phyloP scores from a whole-genome alignment of 495 filamentous ascomycete species.

The Penicillium desertorum region DNA sequence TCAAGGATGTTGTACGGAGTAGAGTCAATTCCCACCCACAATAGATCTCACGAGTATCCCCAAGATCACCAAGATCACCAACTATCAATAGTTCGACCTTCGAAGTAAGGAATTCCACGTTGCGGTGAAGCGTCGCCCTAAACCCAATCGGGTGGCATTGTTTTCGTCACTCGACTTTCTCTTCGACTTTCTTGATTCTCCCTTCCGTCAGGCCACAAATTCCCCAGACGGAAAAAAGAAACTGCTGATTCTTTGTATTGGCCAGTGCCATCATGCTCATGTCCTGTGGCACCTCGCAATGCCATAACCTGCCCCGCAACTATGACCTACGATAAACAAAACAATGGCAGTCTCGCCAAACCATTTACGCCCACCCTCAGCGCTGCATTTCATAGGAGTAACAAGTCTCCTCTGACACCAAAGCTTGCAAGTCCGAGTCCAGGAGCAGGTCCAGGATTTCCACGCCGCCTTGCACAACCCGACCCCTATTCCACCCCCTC shows the following conservation, averaged over 20 bases:
- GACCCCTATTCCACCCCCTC: conserved; percentile 36
- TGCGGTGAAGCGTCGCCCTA: conserved; percentile 34
- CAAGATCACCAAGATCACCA: not conserved
- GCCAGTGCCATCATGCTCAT: conserved; percentile 43
- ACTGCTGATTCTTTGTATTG: conserved; percentile 11
- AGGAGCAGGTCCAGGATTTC: conserved; percentile 23
- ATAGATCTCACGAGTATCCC: not conserved
- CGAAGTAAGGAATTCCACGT: conserved; percentile 24
- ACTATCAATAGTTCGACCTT: conserved; percentile 3
- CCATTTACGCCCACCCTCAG: conserved; percentile 52
- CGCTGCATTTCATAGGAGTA: conserved; percentile 43
- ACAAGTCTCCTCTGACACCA: conserved; percentile 49
- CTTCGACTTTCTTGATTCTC: conserved; percentile 12
- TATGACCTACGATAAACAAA: conserved; percentile 58
- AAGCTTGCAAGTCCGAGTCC: conserved; percentile 46
- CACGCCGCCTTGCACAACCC: conserved; percentile 40
- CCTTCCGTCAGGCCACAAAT: conserved; percentile 15
- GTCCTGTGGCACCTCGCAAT: conserved; percentile 38
- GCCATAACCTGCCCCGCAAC: conserved; percentile 42
- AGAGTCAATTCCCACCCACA: not conserved
- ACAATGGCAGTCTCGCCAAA: conserved; percentile 46
- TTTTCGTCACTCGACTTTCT: conserved; percentile 24
- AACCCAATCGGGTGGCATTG: conserved; percentile 27
- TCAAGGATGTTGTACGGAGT: not conserved
- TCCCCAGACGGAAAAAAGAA: not conserved